Percentiles rank a stretch among this genome's conserved stretches.
These are phyloP conservation scores for Avena sativa DNA, from an alignment of 176 grass and related monocot species.

Conservation along the genomic window DNA sequence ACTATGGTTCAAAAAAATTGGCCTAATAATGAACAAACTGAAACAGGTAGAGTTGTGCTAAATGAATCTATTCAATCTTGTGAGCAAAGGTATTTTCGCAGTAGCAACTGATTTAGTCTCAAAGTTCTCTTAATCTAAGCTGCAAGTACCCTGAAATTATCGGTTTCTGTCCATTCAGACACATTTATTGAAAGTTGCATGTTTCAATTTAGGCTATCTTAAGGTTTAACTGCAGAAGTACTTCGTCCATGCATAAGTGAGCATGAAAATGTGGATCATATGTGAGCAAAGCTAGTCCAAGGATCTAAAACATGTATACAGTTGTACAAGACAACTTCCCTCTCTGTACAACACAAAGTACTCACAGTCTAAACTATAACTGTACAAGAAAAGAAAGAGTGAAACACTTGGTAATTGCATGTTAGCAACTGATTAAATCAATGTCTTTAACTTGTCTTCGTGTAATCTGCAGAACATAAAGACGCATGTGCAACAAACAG, in stretches of 20 bases:
- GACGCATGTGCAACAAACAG: not conserved
- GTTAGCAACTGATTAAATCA: not conserved
- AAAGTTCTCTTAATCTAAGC: not conserved
- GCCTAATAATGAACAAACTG: not conserved
- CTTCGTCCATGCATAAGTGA: not conserved
- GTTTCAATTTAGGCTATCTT: not conserved
- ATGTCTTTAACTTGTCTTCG: not conserved
- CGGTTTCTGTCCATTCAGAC: no score
- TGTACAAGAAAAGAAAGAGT: not conserved
- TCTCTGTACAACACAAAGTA: constrained; percentile 24
- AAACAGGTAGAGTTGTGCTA: not conserved
- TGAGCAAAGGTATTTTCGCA: constrained; percentile 1
- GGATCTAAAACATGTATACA: not conserved
- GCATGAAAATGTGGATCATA: not conserved
- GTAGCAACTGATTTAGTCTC: not conserved
- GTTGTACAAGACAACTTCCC: not conserved
- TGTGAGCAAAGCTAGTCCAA: not conserved
- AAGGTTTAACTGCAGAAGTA: not conserved
- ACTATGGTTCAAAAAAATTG: no score
- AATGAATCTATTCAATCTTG: not conserved
- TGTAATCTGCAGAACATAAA: not conserved
- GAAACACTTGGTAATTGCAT: constrained; percentile 19
- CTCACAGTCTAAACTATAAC: constrained; percentile 22
- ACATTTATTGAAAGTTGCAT: not conserved
- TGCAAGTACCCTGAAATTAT: not conserved